These are phyloP conservation scores for Hamigera avellanea DNA, from an alignment of 495 filamentous ascomycete genomes.

Conservation along the genomic window DNA sequence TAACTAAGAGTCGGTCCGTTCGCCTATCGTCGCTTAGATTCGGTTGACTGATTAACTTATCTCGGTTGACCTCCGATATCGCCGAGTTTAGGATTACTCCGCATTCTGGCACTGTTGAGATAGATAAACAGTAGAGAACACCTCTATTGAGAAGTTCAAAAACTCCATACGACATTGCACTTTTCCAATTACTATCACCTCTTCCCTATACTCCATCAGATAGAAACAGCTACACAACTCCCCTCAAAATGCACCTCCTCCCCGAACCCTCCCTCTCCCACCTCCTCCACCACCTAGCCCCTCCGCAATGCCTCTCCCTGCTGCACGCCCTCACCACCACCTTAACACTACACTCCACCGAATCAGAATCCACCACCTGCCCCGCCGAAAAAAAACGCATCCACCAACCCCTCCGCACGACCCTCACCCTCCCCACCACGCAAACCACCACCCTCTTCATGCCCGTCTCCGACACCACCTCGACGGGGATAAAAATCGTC, in stretches of 20 bases:
- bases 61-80: too few species aligned
- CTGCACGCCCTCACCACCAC: slow-evolving; percentile 16
- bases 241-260: slow-evolving; percentile 32
- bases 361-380: slow-evolving; percentile 12
- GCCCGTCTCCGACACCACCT: slow-evolving; percentile 57
- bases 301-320: slow-evolving; percentile 21
- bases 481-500: slow-evolving; percentile 54
- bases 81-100: too few species aligned
- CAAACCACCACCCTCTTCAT: slow-evolving; percentile 76
- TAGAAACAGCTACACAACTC: too few species aligned
- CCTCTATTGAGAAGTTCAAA: too few species aligned
- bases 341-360: slow-evolving; percentile 16
- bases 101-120: too few species aligned
- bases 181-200: too few species aligned
- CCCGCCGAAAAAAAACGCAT: slow-evolving; percentile 19
- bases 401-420: slow-evolving; percentile 68
- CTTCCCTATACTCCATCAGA: too few species aligned
- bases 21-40: too few species aligned
- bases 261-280: slow-evolving; percentile 26
- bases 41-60: too few species aligned
- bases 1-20: too few species aligned
- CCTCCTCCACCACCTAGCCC: slow-evolving; percentile 24
- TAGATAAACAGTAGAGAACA: too few species aligned
- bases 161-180: too few species aligned
- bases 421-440: slow-evolving; percentile 51